A percentile compares a stretch with the other conserved stretches of the same genome.
Conservation (phyloP, 2,329 filamentous ascomycete genomes). For the Ophiostoma triangulosporum region DNA sequence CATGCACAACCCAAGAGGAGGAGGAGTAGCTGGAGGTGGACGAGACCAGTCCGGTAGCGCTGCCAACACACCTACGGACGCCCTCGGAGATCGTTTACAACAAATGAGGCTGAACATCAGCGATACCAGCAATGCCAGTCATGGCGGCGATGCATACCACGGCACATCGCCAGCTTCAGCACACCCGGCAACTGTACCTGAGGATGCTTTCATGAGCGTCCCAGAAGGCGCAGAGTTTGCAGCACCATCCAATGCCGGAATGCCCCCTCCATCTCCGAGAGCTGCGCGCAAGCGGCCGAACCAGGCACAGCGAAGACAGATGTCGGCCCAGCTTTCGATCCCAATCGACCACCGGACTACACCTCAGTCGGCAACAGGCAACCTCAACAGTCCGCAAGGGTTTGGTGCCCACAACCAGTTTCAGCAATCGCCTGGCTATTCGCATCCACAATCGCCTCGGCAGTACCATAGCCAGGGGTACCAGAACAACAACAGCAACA, state of each 20-base stretch:
- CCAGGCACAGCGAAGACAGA: constrained; percentile 49
- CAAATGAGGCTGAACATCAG: constrained; percentile 15
- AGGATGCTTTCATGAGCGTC: neutral
- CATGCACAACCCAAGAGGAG: constrained; percentile 9
- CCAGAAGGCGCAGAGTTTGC: neutral
- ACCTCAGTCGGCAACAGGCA: constrained; percentile 18
- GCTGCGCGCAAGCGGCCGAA: constrained; percentile 38
- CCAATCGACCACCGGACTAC: constrained; percentile 35
- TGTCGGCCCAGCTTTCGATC: constrained; percentile 45
- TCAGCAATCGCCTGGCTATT: constrained; percentile 15
- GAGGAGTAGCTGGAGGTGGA: constrained; percentile 2
- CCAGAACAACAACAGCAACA: constrained; percentile 13
- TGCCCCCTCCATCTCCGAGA: constrained; percentile 7
- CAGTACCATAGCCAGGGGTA: constrained; percentile 1
- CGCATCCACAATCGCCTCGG: constrained; percentile 7
- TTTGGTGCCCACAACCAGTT: constrained; percentile 20
- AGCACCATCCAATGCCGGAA: neutral
- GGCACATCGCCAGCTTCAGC: neutral
- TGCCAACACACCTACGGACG: neutral
- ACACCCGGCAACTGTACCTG: neutral
- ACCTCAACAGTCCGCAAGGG: constrained; percentile 19
- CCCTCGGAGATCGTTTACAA: constrained; percentile 16
- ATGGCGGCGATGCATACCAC: neutral
- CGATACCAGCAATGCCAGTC: neutral
- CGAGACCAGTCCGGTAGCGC: neutral